Conservation (phyloP, 2,329 filamentous ascomycete genomes). For the Boeremia lycopersici region DNA sequence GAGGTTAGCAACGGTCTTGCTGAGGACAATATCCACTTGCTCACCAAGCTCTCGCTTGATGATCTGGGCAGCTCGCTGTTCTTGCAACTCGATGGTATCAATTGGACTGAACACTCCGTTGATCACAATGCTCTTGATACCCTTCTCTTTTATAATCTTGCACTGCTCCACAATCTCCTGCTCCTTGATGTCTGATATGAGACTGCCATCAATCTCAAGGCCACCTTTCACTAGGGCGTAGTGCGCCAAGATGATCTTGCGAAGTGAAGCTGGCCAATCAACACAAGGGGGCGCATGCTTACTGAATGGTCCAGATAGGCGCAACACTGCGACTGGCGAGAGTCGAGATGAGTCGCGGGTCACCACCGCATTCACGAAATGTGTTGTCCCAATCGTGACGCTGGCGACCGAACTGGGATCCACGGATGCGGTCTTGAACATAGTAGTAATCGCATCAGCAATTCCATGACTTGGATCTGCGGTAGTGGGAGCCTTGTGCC, state of each 20-base stretch:
- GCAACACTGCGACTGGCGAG: constrained; percentile 59
- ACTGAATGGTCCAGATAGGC: constrained; percentile 56
- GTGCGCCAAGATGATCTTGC: constrained; percentile 55
- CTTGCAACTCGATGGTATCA: constrained; percentile 60
- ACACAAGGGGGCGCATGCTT: constrained; percentile 58
- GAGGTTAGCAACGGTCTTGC: constrained; percentile 57
- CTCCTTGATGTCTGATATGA: constrained; percentile 51
- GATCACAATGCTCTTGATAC: constrained; percentile 58
- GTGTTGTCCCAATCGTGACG: constrained; percentile 59
- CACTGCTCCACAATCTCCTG: constrained; percentile 54
- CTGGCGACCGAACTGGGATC: constrained; percentile 46
- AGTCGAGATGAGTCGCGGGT: constrained; percentile 58
- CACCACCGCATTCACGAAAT: constrained; percentile 60
- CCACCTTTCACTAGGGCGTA: constrained; percentile 56
- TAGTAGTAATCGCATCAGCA: constrained; percentile 41
- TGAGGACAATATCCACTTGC: constrained; percentile 57
- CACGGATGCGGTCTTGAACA: constrained; percentile 43
- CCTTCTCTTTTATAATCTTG: constrained; percentile 51
- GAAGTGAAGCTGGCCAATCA: constrained; percentile 56
- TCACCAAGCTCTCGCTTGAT: constrained; percentile 54
- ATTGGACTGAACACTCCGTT: constrained; percentile 65
- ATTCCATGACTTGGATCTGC: constrained; percentile 47
- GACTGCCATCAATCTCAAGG: constrained; percentile 56
- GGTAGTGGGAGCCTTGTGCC: constrained; percentile 49
- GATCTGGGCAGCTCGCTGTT: constrained; percentile 57